A percentile compares a stretch with the other conserved stretches of the same genome.
Evolutionary conservation across 108 stramenopile genomes (phyloP).

Genomic region (Conticribra guillardii): DNA sequence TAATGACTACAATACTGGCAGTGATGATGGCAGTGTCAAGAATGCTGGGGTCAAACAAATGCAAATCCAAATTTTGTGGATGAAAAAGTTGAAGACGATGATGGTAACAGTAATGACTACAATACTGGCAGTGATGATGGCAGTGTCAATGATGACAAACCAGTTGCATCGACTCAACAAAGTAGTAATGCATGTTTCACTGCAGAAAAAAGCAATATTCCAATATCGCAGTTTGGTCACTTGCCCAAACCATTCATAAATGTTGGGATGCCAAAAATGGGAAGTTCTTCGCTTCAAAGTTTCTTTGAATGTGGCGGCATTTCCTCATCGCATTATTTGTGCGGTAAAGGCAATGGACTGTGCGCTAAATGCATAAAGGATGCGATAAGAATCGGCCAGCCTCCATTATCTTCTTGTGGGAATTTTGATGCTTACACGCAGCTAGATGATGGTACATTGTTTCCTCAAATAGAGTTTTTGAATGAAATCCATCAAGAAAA

Average conservation of each 20-base stretch:
- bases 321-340: slow-evolving; percentile 31
- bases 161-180: too few species aligned
- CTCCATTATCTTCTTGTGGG: slow-evolving; percentile 31
- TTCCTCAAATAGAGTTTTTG: slow-evolving; percentile 41
- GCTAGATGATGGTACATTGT: slow-evolving; percentile 32
- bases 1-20: background rate
- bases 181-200: slow-evolving; percentile 23
- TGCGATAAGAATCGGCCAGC: slow-evolving; percentile 11
- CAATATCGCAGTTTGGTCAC: background rate
- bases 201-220: slow-evolving; percentile 18
- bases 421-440: slow-evolving; percentile 27
- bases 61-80: too few species aligned
- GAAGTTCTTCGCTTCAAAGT: slow-evolving; percentile 17
- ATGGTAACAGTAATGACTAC: background rate
- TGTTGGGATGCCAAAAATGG: slow-evolving; percentile 39
- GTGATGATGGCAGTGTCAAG: background rate
- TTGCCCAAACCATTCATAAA: slow-evolving; percentile 21
- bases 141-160: background rate
- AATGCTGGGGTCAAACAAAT: background rate
- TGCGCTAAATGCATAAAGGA: slow-evolving; percentile 30
- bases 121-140: background rate
- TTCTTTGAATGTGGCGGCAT: slow-evolving; percentile 35
- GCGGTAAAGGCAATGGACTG: slow-evolving; percentile 20
- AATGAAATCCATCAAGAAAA: slow-evolving; percentile 24
- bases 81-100: background rate